Conservation (phyloP, 129 eudicot genomes). For the Tanacetum coccineum region DNA sequence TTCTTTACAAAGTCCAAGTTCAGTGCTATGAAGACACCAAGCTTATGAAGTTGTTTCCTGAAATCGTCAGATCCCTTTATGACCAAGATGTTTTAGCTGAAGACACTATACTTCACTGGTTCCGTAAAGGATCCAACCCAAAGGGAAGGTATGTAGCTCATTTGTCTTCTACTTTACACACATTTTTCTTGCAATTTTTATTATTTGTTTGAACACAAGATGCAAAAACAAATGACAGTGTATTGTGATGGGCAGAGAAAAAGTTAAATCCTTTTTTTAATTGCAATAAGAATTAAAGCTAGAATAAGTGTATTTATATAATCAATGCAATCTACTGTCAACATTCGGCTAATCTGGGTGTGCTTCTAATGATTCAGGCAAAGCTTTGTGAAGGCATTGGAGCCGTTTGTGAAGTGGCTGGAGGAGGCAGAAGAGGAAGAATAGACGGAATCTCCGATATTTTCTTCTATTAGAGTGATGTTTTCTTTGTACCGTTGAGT, state of each 20-base stretch:
- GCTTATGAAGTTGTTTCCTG: constrained; percentile 86
- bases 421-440: constrained; percentile 99
- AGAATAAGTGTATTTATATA: neutral
- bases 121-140: constrained; percentile 88
- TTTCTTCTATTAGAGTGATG: constrained; percentile 9
- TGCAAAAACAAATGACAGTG: too few species aligned
- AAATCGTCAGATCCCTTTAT: constrained; percentile 81
- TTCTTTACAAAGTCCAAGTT: constrained; percentile 79
- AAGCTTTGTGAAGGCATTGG: constrained; percentile 91
- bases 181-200: too few species aligned
- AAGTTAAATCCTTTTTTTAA: too few species aligned
- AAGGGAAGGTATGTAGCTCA: constrained; percentile 76
- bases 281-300: neutral
- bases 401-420: constrained; percentile 95
- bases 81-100: constrained; percentile 93
- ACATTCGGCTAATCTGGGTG: neutral
- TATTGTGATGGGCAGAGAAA: too few species aligned
- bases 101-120: constrained; percentile 97
- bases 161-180: too few species aligned
- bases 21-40: constrained; percentile 92
- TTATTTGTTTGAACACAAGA: too few species aligned
- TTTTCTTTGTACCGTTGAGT: constrained; percentile 9
- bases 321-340: neutral
- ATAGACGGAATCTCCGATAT: constrained; percentile 15
- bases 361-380: constrained; percentile 46